Evolutionary conservation across 352 stramenopile genomes (phyloP).

Genomic region (Globisporangium alternatum): DNA sequence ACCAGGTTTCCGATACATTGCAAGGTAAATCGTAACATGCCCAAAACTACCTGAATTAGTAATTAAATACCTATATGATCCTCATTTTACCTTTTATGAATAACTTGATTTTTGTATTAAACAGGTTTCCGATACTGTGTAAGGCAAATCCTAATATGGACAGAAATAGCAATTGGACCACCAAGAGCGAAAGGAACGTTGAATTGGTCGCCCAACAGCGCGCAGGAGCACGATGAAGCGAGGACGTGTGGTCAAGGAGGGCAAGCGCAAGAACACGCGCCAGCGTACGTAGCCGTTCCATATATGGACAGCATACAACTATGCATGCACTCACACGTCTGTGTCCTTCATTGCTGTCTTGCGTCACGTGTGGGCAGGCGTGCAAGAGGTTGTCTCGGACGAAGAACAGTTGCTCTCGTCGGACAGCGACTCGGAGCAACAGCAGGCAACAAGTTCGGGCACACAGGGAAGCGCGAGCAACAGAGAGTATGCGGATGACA

Average conservation of each 20-base stretch:
- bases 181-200: no score
- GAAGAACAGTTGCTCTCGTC: slow-evolving; percentile 14
- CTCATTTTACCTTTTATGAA: no score
- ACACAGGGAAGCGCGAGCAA: slow-evolving; percentile 23
- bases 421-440: slow-evolving; percentile 28
- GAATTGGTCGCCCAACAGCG: slow-evolving; percentile 14
- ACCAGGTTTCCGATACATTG: no score
- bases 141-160: no score
- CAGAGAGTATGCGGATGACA: slow-evolving; percentile 19
- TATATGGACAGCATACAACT: not conserved
- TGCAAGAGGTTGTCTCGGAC: slow-evolving; percentile 28
- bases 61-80: no score
- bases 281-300: slow-evolving; percentile 23
- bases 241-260: slow-evolving; percentile 22
- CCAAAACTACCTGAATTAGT: no score
- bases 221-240: slow-evolving; percentile 33
- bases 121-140: no score
- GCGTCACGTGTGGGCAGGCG: slow-evolving; percentile 14
- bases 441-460: slow-evolving; percentile 21
- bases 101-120: no score
- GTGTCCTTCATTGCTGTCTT: not conserved
- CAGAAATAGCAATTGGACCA: no score
- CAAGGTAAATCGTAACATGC: no score
- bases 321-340: not conserved
- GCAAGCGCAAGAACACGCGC: slow-evolving; percentile 32